Conservation (phyloP, 768 basidiomycete species). For the Phlebiopsis flavidoalba region DNA sequence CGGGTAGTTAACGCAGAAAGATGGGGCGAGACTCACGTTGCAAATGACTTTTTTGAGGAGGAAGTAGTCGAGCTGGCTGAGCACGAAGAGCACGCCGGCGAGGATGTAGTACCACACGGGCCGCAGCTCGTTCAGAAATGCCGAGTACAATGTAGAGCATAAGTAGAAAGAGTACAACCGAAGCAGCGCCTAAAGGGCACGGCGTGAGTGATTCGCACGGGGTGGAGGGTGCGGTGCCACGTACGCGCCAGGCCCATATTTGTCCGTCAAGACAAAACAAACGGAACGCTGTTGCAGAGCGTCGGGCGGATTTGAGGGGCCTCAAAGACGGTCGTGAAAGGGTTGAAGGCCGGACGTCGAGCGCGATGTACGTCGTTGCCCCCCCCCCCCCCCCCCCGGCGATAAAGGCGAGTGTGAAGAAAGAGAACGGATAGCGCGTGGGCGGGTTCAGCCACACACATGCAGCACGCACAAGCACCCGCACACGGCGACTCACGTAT, state of each 20-base stretch:
- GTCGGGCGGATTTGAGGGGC: slow-evolving; percentile 51
- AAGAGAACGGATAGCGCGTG: slow-evolving; percentile 50
- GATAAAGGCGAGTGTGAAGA: slow-evolving; percentile 56
- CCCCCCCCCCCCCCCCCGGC: too few relatives aligned
- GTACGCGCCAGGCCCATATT: slow-evolving; percentile 70
- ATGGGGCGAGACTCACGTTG: slow-evolving; percentile 34
- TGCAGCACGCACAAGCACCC: background rate
- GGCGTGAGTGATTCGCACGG: background rate
- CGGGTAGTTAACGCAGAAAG: background rate
- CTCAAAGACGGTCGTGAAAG: slow-evolving; percentile 54
- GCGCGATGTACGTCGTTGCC: slow-evolving; percentile 75
- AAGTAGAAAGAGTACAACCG: slow-evolving; percentile 62
- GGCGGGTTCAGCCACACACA: background rate
- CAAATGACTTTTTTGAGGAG: slow-evolving; percentile 77
- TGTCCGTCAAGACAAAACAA: slow-evolving; percentile 78
- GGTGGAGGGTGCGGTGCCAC: slow-evolving; percentile 24
- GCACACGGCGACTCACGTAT: slow-evolving; percentile 36
- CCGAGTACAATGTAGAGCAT: slow-evolving; percentile 79
- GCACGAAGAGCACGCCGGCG: slow-evolving; percentile 70
- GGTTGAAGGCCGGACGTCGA: slow-evolving; percentile 67
- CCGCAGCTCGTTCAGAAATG: slow-evolving; percentile 67
- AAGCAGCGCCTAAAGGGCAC: slow-evolving; percentile 41
- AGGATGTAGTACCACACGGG: slow-evolving; percentile 79
- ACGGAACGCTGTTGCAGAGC: slow-evolving; percentile 58
- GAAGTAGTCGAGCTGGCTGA: slow-evolving; percentile 81